phyloP scores from a whole-genome alignment of 2,329 filamentous ascomycete species.

The Pseudogymnoascus verrucosus region DNA sequence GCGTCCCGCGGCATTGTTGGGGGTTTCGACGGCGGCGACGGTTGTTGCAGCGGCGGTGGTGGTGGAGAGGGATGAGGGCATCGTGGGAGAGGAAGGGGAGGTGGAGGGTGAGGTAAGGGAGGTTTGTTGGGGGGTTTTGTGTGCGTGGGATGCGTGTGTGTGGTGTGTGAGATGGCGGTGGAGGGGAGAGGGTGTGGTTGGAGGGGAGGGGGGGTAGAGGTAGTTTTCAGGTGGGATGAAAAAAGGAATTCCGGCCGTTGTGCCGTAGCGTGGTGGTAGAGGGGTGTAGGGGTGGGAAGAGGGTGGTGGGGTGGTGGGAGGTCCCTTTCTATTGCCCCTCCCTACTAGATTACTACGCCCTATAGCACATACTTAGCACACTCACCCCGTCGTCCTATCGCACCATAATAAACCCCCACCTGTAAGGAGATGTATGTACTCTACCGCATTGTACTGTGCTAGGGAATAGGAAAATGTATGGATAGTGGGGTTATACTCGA shows the following conservation, averaged over 20 bases:
- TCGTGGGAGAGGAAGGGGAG: neutral
- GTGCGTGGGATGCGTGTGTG: neutral
- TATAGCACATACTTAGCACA: too few species aligned
- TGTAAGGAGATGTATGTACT: neutral
- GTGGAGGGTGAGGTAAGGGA: neutral
- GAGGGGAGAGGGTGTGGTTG: neutral
- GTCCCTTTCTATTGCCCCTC: too few species aligned
- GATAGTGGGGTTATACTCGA: neutral
- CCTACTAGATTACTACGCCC: too few species aligned
- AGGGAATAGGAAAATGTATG: neutral
- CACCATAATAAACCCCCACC: too few species aligned
- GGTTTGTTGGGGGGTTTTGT: neutral
- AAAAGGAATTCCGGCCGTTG: neutral
- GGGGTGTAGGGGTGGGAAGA: neutral
- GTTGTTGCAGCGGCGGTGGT: neutral
- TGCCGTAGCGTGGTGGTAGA: neutral
- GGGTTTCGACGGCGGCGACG: neutral
- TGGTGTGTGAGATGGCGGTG: neutral
- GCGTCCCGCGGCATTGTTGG: conserved; percentile 21
- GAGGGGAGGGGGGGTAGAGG: neutral
- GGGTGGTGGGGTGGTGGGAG: neutral
- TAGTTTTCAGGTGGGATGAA: conserved; percentile 1
- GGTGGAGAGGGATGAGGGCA: neutral
- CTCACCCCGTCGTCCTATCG: too few species aligned
- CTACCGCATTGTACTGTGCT: neutral